Evolutionary conservation across 129 eudicot genomes (phyloP).

Genomic region (Lactuca saligna): DNA sequence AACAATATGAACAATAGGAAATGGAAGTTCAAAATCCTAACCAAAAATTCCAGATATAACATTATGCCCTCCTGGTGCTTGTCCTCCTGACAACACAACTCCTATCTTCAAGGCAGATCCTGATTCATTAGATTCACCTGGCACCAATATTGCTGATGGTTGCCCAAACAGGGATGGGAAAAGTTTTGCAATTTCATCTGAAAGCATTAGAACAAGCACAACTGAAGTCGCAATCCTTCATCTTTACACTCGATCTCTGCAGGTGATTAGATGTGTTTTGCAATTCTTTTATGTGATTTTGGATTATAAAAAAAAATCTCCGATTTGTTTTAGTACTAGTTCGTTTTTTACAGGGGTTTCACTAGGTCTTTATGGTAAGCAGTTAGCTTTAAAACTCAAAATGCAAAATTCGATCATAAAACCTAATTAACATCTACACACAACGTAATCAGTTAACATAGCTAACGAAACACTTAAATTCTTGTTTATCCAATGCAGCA

Average conservation of each 20-base stretch:
- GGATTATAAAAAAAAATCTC: too few relatives aligned
- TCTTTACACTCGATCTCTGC: background rate
- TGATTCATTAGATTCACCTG: slow-evolving; percentile 47
- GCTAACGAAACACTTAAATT: background rate
- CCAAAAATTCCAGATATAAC: slow-evolving; percentile 75
- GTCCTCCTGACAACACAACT: slow-evolving; percentile 76
- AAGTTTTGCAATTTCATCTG: slow-evolving; percentile 88
- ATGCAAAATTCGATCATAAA: background rate
- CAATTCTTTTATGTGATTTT: too few relatives aligned
- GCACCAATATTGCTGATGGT: slow-evolving; percentile 76
- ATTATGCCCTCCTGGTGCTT: slow-evolving; percentile 84
- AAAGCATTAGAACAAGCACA: slow-evolving; percentile 17
- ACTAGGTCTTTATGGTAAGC: too few relatives aligned
- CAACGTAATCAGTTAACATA: background rate
- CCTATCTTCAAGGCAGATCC: slow-evolving; percentile 57
- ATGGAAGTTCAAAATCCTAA: slow-evolving; percentile 26
- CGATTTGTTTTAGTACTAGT: too few relatives aligned
- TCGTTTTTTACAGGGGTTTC: too few relatives aligned
- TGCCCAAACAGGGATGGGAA: slow-evolving; percentile 80
- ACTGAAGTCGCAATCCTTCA: background rate
- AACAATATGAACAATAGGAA: background rate
- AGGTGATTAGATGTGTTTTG: background rate
- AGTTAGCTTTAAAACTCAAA: background rate
- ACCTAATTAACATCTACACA: background rate
- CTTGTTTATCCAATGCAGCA: too few relatives aligned